phyloP scores from a whole-genome alignment of 257 asterid genomes.

The Nicotiana tabacum region DNA sequence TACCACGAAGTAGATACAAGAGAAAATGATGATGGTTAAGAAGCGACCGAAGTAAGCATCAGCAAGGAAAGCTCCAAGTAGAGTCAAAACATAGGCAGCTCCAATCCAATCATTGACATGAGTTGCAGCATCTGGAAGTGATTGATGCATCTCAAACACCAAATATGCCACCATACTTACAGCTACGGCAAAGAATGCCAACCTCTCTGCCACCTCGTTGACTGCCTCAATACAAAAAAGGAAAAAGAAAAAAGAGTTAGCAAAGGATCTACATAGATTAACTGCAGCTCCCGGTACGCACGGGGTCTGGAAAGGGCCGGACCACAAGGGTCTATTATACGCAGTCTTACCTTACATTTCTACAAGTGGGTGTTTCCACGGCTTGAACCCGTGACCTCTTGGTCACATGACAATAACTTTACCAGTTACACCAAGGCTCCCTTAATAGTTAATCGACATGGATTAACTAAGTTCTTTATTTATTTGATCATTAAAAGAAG shows the following conservation, averaged over 20 bases:
- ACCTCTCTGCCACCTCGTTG: constrained; percentile 77
- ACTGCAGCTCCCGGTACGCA: too few relatives aligned
- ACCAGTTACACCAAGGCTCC: too few relatives aligned
- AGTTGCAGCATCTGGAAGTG: constrained; percentile 63
- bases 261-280: too few relatives aligned
- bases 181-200: constrained; percentile 69
- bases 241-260: not conserved
- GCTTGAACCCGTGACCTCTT: too few relatives aligned
- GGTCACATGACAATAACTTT: too few relatives aligned
- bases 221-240: constrained; percentile 20
- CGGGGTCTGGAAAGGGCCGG: too few relatives aligned
- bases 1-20: constrained; percentile 57
- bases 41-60: constrained; percentile 81
- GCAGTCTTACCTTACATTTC: too few relatives aligned
- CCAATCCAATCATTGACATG: constrained; percentile 87
- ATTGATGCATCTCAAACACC: constrained; percentile 60
- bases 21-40: constrained; percentile 64
- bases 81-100: constrained; percentile 70
- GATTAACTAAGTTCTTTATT: too few relatives aligned
- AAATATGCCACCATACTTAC: constrained; percentile 70
- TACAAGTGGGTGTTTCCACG: too few relatives aligned
- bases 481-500: too few relatives aligned
- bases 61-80: constrained; percentile 73
- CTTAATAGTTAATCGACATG: too few relatives aligned
- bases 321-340: too few relatives aligned